Evolutionary conservation across 2,329 filamentous ascomycete species (phyloP).

Genomic region (Rhynchosporium agropyri): DNA sequence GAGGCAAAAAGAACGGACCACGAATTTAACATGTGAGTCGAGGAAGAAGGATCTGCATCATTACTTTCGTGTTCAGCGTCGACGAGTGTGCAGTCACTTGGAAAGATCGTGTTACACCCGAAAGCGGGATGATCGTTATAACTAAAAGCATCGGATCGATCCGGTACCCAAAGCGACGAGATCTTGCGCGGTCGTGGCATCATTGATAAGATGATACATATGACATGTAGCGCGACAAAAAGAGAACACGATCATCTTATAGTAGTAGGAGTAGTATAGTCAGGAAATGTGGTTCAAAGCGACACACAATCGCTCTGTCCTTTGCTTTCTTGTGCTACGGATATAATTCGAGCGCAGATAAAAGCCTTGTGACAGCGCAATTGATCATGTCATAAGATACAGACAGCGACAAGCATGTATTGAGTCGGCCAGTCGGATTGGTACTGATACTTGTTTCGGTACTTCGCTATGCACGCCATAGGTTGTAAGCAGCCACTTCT

Average conservation of each 20-base stretch:
- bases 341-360: background rate
- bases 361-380: background rate
- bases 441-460: background rate
- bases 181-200: background rate
- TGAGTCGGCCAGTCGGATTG: slow-evolving; percentile 7
- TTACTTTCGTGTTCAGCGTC: background rate
- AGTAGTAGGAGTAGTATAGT: background rate
- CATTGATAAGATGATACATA: slow-evolving; percentile 6
- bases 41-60: background rate
- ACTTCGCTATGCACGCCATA: slow-evolving; percentile 15
- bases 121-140: background rate
- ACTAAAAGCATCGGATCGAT: slow-evolving; percentile 3
- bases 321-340: background rate
- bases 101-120: slow-evolving; percentile 8
- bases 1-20: background rate
- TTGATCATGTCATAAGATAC: background rate
- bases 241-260: background rate
- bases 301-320: background rate
- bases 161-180: background rate
- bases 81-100: background rate
- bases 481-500: background rate
- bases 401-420: background rate
- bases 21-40: background rate
- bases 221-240: background rate
- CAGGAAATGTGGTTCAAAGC: background rate